Base-by-base conservation (phyloP, 768 basidiomycete species). In the Suillus tomentosus region DNA sequence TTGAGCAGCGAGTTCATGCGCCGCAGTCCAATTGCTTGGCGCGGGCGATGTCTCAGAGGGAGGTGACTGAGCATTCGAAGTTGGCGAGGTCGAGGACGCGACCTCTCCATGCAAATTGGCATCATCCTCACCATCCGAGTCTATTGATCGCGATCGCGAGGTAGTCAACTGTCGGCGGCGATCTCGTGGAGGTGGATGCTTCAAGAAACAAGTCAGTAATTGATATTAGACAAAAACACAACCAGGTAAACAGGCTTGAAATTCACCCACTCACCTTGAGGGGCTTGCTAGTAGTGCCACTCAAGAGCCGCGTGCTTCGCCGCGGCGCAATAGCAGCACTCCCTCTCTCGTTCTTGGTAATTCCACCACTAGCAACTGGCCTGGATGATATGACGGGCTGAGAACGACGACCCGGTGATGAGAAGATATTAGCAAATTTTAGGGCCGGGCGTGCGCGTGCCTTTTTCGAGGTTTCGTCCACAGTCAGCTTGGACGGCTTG, bases 381-480 rank as follows among this genome's bases (percentile, higher is more conserved):
- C 85, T 86, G 77, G 88, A 83, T 74, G 87, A 82, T 78, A 84
- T 82, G 76, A 84, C 80, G 74, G 85, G 82, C 88, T 91, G 89
- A 79, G 85, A 85, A 85, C 84, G 84, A 85, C 87, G 88, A 87
- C 85, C 84, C 79, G 86, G 85, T 80, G 87, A 90, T 90, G 89
- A 91, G 90, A 90, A 89, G 83, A 89, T 82, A 81, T 90, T 90
- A 90, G 87, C 83, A 88, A 89, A 86, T 81, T 85, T 87, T 85
- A 90, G 84, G 84, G 87, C 89, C 88, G 87, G 88, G 87, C 88
- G 89, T 84, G 86, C 87, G 88, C 90, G 87, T 91, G 88, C 91
- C 91, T 93, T 92, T 90, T 91, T 91, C 83, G 84, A 80, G 76
- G 87, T 85, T 77, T 90, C 88, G 79, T 89, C 88, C 71, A 82